Conservation (phyloP, 495 filamentous ascomycete genomes). For the Penicillium nucicola region DNA sequence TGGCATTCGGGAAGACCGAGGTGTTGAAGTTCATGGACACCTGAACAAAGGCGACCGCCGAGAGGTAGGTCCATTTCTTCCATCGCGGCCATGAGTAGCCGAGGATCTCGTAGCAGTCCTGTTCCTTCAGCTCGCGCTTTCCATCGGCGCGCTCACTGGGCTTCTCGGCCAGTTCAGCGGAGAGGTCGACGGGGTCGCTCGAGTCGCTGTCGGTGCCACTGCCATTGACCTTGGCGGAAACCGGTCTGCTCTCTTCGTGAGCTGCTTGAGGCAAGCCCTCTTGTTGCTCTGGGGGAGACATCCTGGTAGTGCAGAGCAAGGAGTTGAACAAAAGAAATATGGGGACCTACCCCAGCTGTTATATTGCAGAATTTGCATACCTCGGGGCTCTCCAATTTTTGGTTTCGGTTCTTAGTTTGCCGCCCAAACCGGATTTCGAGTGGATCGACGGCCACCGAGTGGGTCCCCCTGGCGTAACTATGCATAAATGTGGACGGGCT, state of each 20-base stretch:
- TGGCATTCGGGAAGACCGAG: slow-evolving; percentile 34
- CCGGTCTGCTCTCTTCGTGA: background rate
- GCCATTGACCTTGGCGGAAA: background rate
- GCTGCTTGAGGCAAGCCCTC: background rate
- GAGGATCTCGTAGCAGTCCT: slow-evolving; percentile 61
- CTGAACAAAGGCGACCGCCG: slow-evolving; percentile 68
- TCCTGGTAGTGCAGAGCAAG: background rate
- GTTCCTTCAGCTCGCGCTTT: slow-evolving; percentile 60
- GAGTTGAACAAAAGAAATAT: background rate
- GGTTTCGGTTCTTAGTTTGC: background rate
- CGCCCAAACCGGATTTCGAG: slow-evolving; percentile 6
- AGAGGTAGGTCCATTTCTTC: slow-evolving; percentile 76
- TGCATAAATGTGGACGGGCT: background rate
- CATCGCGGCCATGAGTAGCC: slow-evolving; percentile 58
- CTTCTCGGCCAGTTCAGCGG: background rate
- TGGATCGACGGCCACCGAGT: slow-evolving; percentile 1
- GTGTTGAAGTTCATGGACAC: slow-evolving; percentile 74
- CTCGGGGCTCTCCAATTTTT: background rate
- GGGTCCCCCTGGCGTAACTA: background rate
- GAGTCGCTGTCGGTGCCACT: background rate
- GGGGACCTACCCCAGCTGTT: slow-evolving; percentile 4
- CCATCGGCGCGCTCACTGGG: slow-evolving; percentile 25
- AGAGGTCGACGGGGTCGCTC: background rate
- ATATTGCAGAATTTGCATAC: background rate
- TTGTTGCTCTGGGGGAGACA: slow-evolving; percentile 3